Evolutionary conservation across 2,329 filamentous ascomycete genomes (phyloP).

Genomic region (Scytalidium lignicola): DNA sequence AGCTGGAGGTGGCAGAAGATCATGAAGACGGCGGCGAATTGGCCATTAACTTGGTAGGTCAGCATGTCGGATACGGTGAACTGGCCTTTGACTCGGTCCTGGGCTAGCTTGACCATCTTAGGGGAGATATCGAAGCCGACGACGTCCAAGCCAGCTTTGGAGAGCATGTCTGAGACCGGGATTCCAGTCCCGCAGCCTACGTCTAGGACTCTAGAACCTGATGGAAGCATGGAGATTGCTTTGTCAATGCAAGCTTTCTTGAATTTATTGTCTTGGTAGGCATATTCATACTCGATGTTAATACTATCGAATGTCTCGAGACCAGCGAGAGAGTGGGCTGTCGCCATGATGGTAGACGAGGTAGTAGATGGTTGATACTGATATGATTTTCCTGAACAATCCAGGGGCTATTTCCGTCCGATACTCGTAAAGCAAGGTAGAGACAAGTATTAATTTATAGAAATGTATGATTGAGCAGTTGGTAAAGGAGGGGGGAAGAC

Average conservation of each 20-base stretch:
- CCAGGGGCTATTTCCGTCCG: too few species aligned
- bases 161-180: slow-evolving; percentile 23
- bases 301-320: slow-evolving; percentile 19
- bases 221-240: slow-evolving; percentile 11
- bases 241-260: slow-evolving; percentile 18
- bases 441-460: too few species aligned
- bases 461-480: too few species aligned
- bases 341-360: slow-evolving; percentile 12
- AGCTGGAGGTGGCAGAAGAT: slow-evolving; percentile 26
- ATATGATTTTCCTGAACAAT: too few species aligned
- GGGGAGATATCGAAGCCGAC: slow-evolving; percentile 25
- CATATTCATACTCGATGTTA: slow-evolving; percentile 26
- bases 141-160: slow-evolving; percentile 23
- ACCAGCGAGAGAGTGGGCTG: slow-evolving; percentile 13
- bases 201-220: slow-evolving; percentile 19
- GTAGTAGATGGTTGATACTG: too few species aligned
- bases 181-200: slow-evolving; percentile 30
- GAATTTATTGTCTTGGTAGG: slow-evolving; percentile 23
- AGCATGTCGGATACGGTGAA: slow-evolving; percentile 24
- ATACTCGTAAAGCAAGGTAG: too few species aligned
- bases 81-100: slow-evolving; percentile 10
- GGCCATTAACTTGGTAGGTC: slow-evolving; percentile 16
- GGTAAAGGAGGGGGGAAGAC: too few species aligned
- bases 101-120: slow-evolving; percentile 25
- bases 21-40: slow-evolving; percentile 24